Evolutionary conservation across 345 rosid species (phyloP), one percentile per base, ranked within the genome.

Genomic region (Pugionium cornutum): DNA sequence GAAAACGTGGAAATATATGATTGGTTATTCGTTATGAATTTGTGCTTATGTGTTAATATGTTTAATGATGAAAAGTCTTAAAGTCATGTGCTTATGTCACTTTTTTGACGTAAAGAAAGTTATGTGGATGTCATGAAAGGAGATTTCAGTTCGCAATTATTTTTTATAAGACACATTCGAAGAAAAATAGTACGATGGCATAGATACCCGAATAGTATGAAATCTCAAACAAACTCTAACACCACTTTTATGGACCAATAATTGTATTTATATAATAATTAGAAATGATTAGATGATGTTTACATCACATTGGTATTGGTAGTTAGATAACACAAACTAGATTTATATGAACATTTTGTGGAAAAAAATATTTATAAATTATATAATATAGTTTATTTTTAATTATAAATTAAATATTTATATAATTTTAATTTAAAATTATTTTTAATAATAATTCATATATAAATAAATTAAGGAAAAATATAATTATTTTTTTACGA

Each of bases 31-130:
- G 18, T 18, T 18, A 18, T 49, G 6, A 53, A 53, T 33, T 2
- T 53, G 41, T 34, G 5, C 26, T 33, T 18, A 18, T 18, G 18
- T 18, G 18, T 18, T 18, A 18, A 18, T 18, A 18, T 18, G 18
- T 18, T 18, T 2, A 42, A 4, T 1, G 41, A 36, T 33, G 44
- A 18, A 18, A 18, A 18, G 18, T 18, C 18, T 18, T 18, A 18
- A 35, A 54, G 29, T 54, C 59, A 54, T 54, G 42, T 54, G 30
- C 31, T 35, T 25, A 57, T 40, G 36, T 28, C 18, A 55, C 43
- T 18, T 55, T 39, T 56, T 39, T 9, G 35, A 57, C n/a, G 26
- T 58, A 41, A n/a, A 41, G 48, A 58, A 7, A 46, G 29, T 6
- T 6, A 46, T 46, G 50, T 46, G 18, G 30, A 45, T 45, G 29